These are phyloP conservation scores for Diversispora eburnea DNA, from an alignment of 192 early-diverging fungal species.

Conservation along the genomic window DNA sequence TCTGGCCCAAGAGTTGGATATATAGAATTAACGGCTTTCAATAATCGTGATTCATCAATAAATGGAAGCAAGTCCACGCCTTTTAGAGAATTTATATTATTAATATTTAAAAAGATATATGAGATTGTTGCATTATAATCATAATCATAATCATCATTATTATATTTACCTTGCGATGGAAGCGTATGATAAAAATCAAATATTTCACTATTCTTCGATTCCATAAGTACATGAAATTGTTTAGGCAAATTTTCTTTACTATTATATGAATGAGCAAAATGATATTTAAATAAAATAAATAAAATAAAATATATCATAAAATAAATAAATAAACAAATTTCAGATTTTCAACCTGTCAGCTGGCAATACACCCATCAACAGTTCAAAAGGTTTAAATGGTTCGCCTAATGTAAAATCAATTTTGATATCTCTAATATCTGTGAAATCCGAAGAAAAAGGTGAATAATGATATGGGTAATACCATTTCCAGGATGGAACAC, in stretches of 20 bases:
- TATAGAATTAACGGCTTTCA: slow-evolving; percentile 64
- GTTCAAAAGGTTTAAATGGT: slow-evolving; percentile 90
- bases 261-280: not conserved
- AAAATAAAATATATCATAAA: not conserved
- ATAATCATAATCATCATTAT: too few species aligned
- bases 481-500: slow-evolving; percentile 95
- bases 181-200: slow-evolving; percentile 92
- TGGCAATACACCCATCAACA: slow-evolving; percentile 95
- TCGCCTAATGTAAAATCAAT: slow-evolving; percentile 77
- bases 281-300: not conserved
- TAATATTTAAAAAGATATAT: not conserved
- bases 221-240: slow-evolving; percentile 77
- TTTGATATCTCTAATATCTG: slow-evolving; percentile 66
- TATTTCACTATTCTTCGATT: slow-evolving; percentile 74
- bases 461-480: slow-evolving; percentile 98
- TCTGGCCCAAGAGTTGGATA: slow-evolving; percentile 66
- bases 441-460: slow-evolving; percentile 80
- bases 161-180: slow-evolving; percentile 93
- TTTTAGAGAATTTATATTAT: slow-evolving; percentile 26
- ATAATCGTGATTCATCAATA: slow-evolving; percentile 80
- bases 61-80: slow-evolving; percentile 91
- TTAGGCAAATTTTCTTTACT: slow-evolving; percentile 65
- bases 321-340: not conserved
- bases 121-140: slow-evolving; percentile 49
- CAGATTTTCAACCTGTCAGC: slow-evolving; percentile 51